phyloP scores from a whole-genome alignment of 1,139 yeast genomes.

The Magnusiomyces ingens region DNA sequence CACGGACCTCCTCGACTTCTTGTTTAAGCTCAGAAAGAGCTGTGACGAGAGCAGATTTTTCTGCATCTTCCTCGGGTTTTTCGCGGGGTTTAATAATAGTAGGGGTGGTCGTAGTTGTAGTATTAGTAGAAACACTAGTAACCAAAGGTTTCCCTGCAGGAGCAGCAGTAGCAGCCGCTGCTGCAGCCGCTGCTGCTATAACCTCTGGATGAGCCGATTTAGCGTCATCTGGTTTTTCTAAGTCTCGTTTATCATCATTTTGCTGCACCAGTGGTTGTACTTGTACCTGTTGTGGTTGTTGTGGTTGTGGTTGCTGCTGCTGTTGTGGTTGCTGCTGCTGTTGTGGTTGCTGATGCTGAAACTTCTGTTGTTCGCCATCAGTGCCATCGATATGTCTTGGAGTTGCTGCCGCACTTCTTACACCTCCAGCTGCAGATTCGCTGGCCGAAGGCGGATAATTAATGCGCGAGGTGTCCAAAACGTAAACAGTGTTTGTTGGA shows the following conservation, averaged over 20 bases:
- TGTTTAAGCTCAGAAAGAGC: conserved; percentile 31
- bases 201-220: conserved; percentile 6
- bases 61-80: background rate
- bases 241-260: too few species aligned
- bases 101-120: too few species aligned
- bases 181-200: conserved; percentile 8
- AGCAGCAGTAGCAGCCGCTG: conserved; percentile 10
- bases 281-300: background rate
- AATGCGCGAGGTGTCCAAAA: conserved; percentile 37
- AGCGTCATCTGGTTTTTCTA: conserved; percentile 2
- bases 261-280: too few species aligned
- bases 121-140: background rate
- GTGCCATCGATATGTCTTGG: background rate
- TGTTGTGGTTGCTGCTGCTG: background rate
- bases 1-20: conserved; percentile 31
- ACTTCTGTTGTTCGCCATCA: too few species aligned
- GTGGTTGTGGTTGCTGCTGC: background rate
- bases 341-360: background rate
- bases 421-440: conserved; percentile 2
- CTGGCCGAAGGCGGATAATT: conserved; percentile 29
- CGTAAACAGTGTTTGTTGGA: conserved; percentile 31
- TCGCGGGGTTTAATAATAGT: background rate
- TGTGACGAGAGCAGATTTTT: conserved; percentile 18
- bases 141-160: conserved; percentile 4
- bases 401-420: background rate